Percentiles rank a stretch among this genome's conserved stretches.
Conservation (phyloP, 768 basidiomycete species). For the Suillus cothurnatus region DNA sequence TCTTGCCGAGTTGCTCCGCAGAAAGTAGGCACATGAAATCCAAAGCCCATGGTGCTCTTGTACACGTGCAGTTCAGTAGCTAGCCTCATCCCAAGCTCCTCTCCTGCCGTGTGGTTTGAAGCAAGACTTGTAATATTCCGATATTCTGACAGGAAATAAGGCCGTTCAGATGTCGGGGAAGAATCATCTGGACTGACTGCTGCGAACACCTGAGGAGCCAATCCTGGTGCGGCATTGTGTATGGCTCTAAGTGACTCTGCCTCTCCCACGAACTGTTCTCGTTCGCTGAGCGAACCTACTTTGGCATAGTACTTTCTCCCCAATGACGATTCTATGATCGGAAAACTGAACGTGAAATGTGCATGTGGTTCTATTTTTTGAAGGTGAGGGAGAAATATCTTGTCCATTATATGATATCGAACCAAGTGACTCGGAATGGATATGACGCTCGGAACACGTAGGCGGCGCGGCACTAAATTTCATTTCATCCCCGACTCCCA, state of each 20-base stretch:
- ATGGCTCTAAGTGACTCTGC: conserved; percentile 69
- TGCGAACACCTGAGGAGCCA: conserved; percentile 61
- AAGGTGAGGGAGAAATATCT: conserved; percentile 46
- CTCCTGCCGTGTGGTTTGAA: conserved; percentile 43
- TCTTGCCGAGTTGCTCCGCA: conserved; percentile 71
- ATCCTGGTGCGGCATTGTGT: conserved; percentile 60
- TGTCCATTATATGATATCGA: conserved; percentile 6
- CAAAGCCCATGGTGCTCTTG: conserved; percentile 59
- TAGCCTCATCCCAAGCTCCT: conserved; percentile 57
- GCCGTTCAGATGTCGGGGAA: conserved; percentile 39
- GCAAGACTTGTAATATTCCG: conserved; percentile 54
- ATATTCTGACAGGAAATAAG: conserved; percentile 78
- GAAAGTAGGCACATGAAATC: conserved; percentile 74
- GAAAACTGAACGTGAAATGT: conserved; percentile 47
- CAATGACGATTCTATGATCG: conserved; percentile 56
- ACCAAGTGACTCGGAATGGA: neutral
- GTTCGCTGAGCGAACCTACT: conserved; percentile 49
- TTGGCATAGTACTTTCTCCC: conserved; percentile 68
- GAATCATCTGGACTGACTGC: conserved; percentile 40
- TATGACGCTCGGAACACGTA: neutral
- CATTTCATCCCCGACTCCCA: too few species aligned
- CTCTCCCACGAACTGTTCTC: conserved; percentile 71
- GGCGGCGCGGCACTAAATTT: too few species aligned
- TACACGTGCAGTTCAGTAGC: conserved; percentile 67
- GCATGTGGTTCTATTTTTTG: conserved; percentile 50